Conservation (phyloP, 352 stramenopile genomes). For the Phytophthora kernoviae region DNA sequence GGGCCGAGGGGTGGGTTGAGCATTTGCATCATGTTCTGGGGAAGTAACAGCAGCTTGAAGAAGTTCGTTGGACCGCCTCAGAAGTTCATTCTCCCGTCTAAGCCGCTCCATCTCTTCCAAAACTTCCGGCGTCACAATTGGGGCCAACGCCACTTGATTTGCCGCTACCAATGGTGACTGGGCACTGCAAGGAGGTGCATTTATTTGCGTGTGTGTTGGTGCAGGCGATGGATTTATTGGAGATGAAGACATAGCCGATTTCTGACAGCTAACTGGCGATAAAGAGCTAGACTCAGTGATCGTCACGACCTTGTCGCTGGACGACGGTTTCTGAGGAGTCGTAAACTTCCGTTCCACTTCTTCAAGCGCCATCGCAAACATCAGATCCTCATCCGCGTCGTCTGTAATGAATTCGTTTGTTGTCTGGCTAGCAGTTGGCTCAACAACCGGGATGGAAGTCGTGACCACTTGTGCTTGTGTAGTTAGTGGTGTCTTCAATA, state of each 20-base stretch:
- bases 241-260: neutral
- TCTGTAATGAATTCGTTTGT: conserved; percentile 67
- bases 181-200: conserved; percentile 1
- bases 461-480: neutral
- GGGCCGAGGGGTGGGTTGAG: neutral
- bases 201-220: conserved; percentile 1
- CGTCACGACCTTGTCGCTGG: conserved; percentile 1
- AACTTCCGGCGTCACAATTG: conserved; percentile 33
- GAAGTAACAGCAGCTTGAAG: conserved; percentile 47
- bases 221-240: conserved; percentile 4
- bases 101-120: conserved; percentile 69
- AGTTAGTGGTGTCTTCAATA: neutral
- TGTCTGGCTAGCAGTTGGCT: neutral
- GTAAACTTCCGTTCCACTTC: conserved; percentile 60
- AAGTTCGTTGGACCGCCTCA: conserved; percentile 68
- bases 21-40: conserved; percentile 8
- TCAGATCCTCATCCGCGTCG: conserved; percentile 65
- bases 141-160: conserved; percentile 1
- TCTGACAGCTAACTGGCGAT: conserved; percentile 1
- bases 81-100: conserved; percentile 65
- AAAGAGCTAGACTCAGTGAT: conserved; percentile 5
- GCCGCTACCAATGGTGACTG: conserved; percentile 4
- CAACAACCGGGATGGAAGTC: neutral
- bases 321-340: conserved; percentile 24
- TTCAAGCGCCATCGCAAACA: conserved; percentile 70